Base-by-base conservation (phyloP, 2,329 filamentous ascomycete genomes). In the Penicillium sp. region DNA sequence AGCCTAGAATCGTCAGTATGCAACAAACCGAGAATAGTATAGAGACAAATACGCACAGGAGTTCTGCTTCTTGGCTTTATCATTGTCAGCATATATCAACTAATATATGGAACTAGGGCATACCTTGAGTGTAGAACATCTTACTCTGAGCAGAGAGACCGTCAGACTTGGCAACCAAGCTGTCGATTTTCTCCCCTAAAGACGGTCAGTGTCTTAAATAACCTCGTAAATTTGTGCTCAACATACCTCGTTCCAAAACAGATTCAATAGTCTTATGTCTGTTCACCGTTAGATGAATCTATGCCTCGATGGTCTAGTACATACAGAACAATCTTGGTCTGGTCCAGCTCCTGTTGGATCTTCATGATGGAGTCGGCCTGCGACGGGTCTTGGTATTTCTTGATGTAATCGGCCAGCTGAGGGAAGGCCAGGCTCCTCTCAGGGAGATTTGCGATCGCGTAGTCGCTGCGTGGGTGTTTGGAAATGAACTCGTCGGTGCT, bases 261-360 rank as follows among this genome's bases (percentile, higher is more conserved):
- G 68, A 69, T 58, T 71, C 68, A 54, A 96, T 97, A 46, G 94
- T 97, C 83, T 97, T 96, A 78, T 97, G 91, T 66, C 57, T 58
- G n/a, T 9, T 55, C 16, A 21, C 21, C 16, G 9, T 52, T 28
- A 48, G 45, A 23, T 18, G 9, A n/a, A 6, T 7, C 18, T 20
- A 16, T 26, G 3, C 46, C 14, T 30, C 8, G 7, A 24, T 9
- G 16, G 35, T 20, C 9, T 0, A 8, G 24, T 26, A 59, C 57
- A 23, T 59, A 59, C 57, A 99, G 81, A 59, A 96, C 88, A 69
- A 96, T 92, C 83, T 97, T 97, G 60, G 93, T 97, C 81, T 97
- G 92, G 69, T 97, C 92, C 60, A 99, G 81, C 78, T 99, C 91
- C 77, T 91, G 89, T 75, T 97, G 93, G 67, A 99, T 97, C 81